Percentiles rank a stretch among this genome's conserved stretches.
phyloP scores from a whole-genome alignment of 805 yeast genomes.

The Millerozyma miso region DNA sequence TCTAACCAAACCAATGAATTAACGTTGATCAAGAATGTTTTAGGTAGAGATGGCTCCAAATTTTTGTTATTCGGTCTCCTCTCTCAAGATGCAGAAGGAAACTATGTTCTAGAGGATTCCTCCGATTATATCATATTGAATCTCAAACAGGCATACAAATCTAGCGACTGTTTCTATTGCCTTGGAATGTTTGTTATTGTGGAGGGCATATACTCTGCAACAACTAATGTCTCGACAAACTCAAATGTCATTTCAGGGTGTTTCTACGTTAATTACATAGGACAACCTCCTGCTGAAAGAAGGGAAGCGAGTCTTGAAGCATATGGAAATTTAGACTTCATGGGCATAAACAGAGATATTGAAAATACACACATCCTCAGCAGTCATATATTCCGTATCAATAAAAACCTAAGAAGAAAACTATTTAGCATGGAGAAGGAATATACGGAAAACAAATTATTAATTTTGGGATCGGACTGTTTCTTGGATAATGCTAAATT shows the following conservation, averaged over 20 bases:
- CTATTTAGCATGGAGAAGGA: conserved; percentile 55
- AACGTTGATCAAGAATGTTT: conserved; percentile 73
- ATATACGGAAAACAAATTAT: conserved; percentile 51
- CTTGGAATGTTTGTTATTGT: conserved; percentile 75
- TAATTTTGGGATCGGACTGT: conserved; percentile 74
- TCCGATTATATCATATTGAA: conserved; percentile 72
- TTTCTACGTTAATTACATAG: conserved; percentile 71
- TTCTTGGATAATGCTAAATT: conserved; percentile 56
- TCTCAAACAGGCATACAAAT: conserved; percentile 55
- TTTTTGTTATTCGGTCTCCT: conserved; percentile 79
- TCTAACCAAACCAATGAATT: conserved; percentile 31
- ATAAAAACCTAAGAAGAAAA: conserved; percentile 51
- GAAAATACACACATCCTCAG: conserved; percentile 25
- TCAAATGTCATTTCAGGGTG: conserved; percentile 34
- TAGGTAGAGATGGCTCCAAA: conserved; percentile 77
- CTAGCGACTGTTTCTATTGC: conserved; percentile 61
- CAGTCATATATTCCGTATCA: conserved; percentile 48
- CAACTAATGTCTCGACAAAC: conserved; percentile 41
- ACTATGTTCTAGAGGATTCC: conserved; percentile 76
- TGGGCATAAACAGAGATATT: conserved; percentile 31
- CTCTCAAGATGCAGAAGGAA: conserved; percentile 57
- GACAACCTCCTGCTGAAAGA: conserved; percentile 86
- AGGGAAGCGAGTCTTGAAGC: conserved; percentile 63
- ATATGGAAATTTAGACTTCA: conserved; percentile 75
- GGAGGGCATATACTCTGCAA: conserved; percentile 79